Conservation (phyloP, 768 basidiomycete species). For the Grammothele lineata region DNA sequence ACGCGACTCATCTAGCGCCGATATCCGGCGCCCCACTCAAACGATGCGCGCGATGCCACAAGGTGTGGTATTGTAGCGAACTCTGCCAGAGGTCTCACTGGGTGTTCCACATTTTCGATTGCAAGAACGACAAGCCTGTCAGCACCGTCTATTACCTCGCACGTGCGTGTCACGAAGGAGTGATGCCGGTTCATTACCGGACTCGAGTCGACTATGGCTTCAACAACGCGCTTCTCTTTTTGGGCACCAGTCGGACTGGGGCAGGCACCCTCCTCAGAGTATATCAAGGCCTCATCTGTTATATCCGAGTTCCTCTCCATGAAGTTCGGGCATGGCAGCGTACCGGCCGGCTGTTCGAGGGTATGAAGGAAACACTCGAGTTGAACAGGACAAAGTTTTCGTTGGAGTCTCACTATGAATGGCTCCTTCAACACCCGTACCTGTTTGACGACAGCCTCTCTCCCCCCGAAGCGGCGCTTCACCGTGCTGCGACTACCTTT, state of each 20-base stretch:
- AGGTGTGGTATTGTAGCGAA: constrained; percentile 31
- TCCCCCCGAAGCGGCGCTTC: too few species aligned
- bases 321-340: too few species aligned
- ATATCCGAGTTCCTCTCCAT: constrained; percentile 19
- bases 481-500: too few species aligned
- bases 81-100: constrained; percentile 29
- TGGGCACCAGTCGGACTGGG: constrained; percentile 31
- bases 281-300: constrained; percentile 19
- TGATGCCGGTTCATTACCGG: constrained; percentile 28
- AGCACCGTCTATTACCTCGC: constrained; percentile 31
- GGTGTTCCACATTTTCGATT: constrained; percentile 31
- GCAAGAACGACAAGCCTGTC: constrained; percentile 22
- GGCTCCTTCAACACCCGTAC: too few species aligned
- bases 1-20: too few species aligned
- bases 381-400: too few species aligned
- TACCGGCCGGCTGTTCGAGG: too few species aligned
- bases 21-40: too few species aligned
- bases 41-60: constrained; percentile 1
- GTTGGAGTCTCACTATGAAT: too few species aligned
- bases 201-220: constrained; percentile 37
- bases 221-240: constrained; percentile 23
- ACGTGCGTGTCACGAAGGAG: constrained; percentile 22
- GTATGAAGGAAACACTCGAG: too few species aligned
- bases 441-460: too few species aligned
- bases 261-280: constrained; percentile 18